phyloP scores from a whole-genome alignment of 345 rosid genomes.

The Heritiera fomes region DNA sequence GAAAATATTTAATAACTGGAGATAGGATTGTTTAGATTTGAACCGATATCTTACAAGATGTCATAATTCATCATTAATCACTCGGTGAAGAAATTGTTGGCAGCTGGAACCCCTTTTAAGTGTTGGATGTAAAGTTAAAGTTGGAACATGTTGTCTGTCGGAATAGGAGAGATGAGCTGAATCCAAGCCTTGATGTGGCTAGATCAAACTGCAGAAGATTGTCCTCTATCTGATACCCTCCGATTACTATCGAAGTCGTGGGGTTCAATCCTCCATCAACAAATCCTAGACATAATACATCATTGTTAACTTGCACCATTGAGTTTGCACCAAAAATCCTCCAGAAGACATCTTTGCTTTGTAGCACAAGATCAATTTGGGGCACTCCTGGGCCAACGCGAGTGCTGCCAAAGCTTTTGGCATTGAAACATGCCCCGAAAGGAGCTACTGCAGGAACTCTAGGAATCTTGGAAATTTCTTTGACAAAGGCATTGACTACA shows the following conservation, averaged over 20 bases:
- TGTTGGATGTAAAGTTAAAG: constrained; percentile 26
- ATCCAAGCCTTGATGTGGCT: constrained; percentile 33
- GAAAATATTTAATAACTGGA: too few relatives aligned
- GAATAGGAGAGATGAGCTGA: constrained; percentile 39
- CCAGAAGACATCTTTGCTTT: constrained; percentile 27
- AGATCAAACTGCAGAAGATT: constrained; percentile 42
- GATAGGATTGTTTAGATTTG: too few relatives aligned
- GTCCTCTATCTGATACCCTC: constrained; percentile 42
- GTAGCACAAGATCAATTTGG: constrained; percentile 29
- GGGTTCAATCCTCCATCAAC: constrained; percentile 38
- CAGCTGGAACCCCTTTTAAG: too few relatives aligned
- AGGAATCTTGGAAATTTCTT: neutral
- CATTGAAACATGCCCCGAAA: constrained; percentile 26
- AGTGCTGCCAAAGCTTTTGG: neutral
- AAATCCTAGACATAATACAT: constrained; percentile 32
- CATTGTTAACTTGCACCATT: constrained; percentile 33
- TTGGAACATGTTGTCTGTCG: constrained; percentile 35
- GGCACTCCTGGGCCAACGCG: constrained; percentile 33
- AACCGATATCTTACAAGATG: too few relatives aligned
- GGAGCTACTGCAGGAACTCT: constrained; percentile 18
- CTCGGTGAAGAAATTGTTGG: too few relatives aligned
- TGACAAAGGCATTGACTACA: constrained; percentile 15
- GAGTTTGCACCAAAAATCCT: constrained; percentile 41
- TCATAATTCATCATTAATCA: too few relatives aligned
- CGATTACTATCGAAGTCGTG: constrained; percentile 35